Base-by-base conservation (phyloP, 768 basidiomycete genomes). In the Leccinum aurantiacum region DNA sequence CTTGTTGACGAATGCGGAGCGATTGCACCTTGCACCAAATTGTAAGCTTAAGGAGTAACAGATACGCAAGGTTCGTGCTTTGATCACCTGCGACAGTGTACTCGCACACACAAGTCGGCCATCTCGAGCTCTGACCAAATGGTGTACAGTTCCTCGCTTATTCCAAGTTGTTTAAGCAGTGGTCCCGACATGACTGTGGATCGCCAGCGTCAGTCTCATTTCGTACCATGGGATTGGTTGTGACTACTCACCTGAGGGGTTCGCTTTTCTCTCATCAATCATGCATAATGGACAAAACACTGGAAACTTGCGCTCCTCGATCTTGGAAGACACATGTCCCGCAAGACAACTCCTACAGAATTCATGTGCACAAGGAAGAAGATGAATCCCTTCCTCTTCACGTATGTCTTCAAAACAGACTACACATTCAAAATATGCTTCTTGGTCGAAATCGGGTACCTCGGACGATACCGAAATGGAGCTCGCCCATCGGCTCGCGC, bases 221-320 rank as follows among this genome's bases (percentile, higher is more conserved):
- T 4, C 5, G n/a, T 44, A 7, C 15, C 11, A 29, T 46, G 0
- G 3, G 2, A 38, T 17, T 3, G 10, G 14, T 25, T 1, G 38
- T 11, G 6, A 24, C 14, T 56, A 57, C 77, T 69, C 65, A 77
- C 78, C 73, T 11, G 73, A 73, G 8, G 73, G 74, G 29, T 58
- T 73, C 3, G 57, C 50, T 6, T 69, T 69, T 14, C 63, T 62
- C 8, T 64, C 65, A 22, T 77, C 76, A 5, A 77, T 70, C 29
- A 77, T 69, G 61, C 88, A 89, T 22, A 79, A 58, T 1, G 87
- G 88, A 65, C 87, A 89, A 17, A 80, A 69, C 25, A 89, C 80
- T 1, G 87, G 87, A 53, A 79, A 87, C 24, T 72, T 77, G 57
- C 76, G 77, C 37, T 84, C 82, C 15, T 76, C 73, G 22, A 88